Percentiles rank a stretch among this genome's conserved stretches.
Evolutionary conservation across 805 yeast genomes (phyloP).

Genomic region (Lipomyces sp.): DNA sequence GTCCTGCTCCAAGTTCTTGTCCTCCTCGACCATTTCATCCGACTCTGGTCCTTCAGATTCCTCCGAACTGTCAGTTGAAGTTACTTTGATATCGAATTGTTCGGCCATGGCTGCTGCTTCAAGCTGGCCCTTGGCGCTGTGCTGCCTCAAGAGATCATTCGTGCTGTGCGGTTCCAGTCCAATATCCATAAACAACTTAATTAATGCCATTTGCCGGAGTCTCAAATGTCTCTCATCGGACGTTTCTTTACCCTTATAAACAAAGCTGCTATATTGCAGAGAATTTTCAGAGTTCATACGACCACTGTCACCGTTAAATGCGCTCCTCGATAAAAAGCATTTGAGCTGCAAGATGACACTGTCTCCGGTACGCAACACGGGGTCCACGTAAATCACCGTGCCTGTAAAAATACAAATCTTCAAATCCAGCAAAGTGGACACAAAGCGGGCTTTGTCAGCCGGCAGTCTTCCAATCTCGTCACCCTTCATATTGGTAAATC

Average conservation of each 20-base stretch:
- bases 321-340: slow-evolving; percentile 54
- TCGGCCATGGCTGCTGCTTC: slow-evolving; percentile 36
- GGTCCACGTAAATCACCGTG: slow-evolving; percentile 62
- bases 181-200: slow-evolving; percentile 60
- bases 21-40: slow-evolving; percentile 46
- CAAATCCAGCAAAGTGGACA: slow-evolving; percentile 67
- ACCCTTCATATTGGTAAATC: slow-evolving; percentile 43
- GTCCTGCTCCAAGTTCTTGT: slow-evolving; percentile 56
- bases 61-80: slow-evolving; percentile 29
- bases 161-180: slow-evolving; percentile 37
- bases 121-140: slow-evolving; percentile 20
- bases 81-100: slow-evolving; percentile 25
- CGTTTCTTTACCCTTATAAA: slow-evolving; percentile 53
- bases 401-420: slow-evolving; percentile 60
- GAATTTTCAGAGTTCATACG: background rate
- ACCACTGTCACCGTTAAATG: slow-evolving; percentile 16
- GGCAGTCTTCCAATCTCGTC: slow-evolving; percentile 79
- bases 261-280: background rate
- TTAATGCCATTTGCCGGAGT: slow-evolving; percentile 59
- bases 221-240: slow-evolving; percentile 58
- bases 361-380: slow-evolving; percentile 72
- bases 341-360: slow-evolving; percentile 71
- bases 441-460: slow-evolving; percentile 66
- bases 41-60: slow-evolving; percentile 38
- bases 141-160: slow-evolving; percentile 20